Conservation (phyloP, 2,329 filamentous ascomycete genomes). For the Aspergillus sp. region DNA sequence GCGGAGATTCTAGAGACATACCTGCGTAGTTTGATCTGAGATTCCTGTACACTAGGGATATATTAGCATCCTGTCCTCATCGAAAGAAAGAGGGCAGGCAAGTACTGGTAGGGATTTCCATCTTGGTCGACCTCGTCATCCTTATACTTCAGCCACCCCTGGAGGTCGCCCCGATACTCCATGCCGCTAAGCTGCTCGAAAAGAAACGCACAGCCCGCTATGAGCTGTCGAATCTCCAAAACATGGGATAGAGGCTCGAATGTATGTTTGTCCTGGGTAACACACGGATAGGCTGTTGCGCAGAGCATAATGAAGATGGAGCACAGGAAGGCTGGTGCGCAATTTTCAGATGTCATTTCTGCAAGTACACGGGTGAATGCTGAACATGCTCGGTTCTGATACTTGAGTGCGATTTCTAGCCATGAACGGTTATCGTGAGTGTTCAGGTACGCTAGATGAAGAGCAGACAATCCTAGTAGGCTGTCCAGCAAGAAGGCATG, state of each 20-base stretch:
- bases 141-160: slow-evolving; percentile 29
- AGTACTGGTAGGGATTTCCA: slow-evolving; percentile 13
- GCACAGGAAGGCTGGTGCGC: slow-evolving; percentile 45
- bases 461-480: slow-evolving; percentile 46
- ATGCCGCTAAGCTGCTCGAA: slow-evolving; percentile 28
- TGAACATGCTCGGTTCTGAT: slow-evolving; percentile 40
- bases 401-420: slow-evolving; percentile 37
- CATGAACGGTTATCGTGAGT: slow-evolving; percentile 33
- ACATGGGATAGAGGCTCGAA: slow-evolving; percentile 31
- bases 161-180: slow-evolving; percentile 25
- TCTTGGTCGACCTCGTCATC: slow-evolving; percentile 14
- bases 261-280: slow-evolving; percentile 26
- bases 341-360: slow-evolving; percentile 44
- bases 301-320: slow-evolving; percentile 44
- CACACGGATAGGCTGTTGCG: slow-evolving; percentile 33
- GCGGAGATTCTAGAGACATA: neutral
- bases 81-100: neutral
- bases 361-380: slow-evolving; percentile 37
- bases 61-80: neutral
- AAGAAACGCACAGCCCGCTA: slow-evolving; percentile 34
- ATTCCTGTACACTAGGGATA: slow-evolving; percentile 9
- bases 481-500: slow-evolving; percentile 49
- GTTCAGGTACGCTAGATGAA: slow-evolving; percentile 46
- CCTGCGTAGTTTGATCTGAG: slow-evolving; percentile 18
- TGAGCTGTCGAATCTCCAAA: slow-evolving; percentile 31